Evolutionary conservation across 768 basidiomycete genomes (phyloP), one percentile per base, ranked within the genome.

Genomic region (Mycena filopes): DNA sequence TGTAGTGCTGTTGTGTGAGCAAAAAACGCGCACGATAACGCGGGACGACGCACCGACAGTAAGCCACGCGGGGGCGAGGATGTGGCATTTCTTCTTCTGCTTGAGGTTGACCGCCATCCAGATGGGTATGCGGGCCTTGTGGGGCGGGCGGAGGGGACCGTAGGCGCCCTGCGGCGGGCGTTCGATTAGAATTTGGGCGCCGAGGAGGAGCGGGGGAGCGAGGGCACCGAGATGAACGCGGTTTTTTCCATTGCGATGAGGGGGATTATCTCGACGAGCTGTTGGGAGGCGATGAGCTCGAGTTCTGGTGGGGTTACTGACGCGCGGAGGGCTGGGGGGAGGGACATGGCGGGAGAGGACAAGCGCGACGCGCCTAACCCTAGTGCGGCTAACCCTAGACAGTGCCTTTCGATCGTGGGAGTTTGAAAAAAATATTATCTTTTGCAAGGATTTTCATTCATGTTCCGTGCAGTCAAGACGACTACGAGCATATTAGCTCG

Each of bases 91-190:
- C 76, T 93, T 92, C 83, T 98, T 98, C 73, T 90, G 75, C 79
- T 99, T 99, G 53, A 99, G 81, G 73, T 97, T 95, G 3, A 93
- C 81, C 0, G 97, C 98, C 83, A 99, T 90, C 98, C 98, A 99
- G 4, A 99, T 81, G 1, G 98, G 98, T n/a, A 99, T 88, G 69
- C 85, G 85, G 40, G 90, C 84, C 76, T 92, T 92, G 61, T 87
- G 85, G 7, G 97, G 97, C 1, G 98, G 96, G 8, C 90, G 84
- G 56, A 99, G 86, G 21, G 98, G 97, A 3, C 98, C 98, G 71
- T 95, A 98, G 55, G 91, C 90, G 56, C 95, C 96, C 95, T 98
- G 76, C 46, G 59, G 76, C 46, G 59, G 56, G 60, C 67, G 69
- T 68, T 66, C 59, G 73, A 69, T 49, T 73, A 36, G 43, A 54